These are phyloP conservation scores for Schwanniomyces polymorphus DNA, from an alignment of 805 yeast genomes.

Conservation along the genomic window DNA sequence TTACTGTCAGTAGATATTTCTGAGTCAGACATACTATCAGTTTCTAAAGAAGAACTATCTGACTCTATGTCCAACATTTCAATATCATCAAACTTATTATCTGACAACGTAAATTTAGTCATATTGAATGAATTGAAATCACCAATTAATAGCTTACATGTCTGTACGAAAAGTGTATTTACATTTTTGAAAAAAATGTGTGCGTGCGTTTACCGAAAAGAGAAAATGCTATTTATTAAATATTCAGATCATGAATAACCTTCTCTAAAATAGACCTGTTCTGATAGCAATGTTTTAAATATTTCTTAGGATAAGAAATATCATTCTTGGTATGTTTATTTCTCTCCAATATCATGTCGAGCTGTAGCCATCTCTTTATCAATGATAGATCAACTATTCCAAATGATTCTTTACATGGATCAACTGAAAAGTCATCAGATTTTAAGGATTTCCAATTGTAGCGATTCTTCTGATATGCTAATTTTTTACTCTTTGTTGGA, in stretches of 20 bases:
- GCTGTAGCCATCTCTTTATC: conserved; percentile 14
- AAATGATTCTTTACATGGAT: conserved; percentile 5
- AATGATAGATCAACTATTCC: conserved; percentile 16
- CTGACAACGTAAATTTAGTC: conserved; percentile 7
- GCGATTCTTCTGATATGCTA: neutral
- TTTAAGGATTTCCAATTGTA: conserved; percentile 9
- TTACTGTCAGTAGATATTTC: conserved; percentile 7
- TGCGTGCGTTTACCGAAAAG: neutral
- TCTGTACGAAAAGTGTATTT: neutral
- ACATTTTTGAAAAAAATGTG: neutral
- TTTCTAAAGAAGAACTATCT: conserved; percentile 27
- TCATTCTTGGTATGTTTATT: neutral
- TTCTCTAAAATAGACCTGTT: conserved; percentile 12
- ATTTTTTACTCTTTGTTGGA: neutral
- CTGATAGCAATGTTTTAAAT: conserved; percentile 11
- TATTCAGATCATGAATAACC: conserved; percentile 9
- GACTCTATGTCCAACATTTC: conserved; percentile 47
- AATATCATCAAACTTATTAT: conserved; percentile 32
- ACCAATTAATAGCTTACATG: neutral
- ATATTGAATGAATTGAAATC: neutral
- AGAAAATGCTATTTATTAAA: neutral
- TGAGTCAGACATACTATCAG: conserved; percentile 22
- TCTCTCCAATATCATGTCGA: conserved; percentile 3
- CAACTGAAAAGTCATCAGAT: conserved; percentile 14
- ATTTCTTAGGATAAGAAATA: neutral